These are phyloP conservation scores for Lipomyces chichibuensis DNA, from an alignment of 805 yeast genomes.

Conservation along the genomic window DNA sequence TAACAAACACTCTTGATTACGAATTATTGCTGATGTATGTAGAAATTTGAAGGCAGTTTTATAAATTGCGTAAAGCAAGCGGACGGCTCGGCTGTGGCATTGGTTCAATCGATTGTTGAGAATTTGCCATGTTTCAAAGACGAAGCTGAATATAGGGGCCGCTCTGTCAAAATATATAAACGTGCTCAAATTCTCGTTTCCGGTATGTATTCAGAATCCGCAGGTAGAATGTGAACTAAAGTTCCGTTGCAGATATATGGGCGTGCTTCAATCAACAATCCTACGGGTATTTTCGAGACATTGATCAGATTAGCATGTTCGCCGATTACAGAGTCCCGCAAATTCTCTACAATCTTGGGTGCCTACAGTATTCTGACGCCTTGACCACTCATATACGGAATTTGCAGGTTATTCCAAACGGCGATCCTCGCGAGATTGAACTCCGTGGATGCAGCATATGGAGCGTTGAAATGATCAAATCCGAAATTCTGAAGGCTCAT, in stretches of 20 bases:
- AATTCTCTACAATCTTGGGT: slow-evolving; percentile 46
- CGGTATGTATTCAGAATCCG: slow-evolving; percentile 7
- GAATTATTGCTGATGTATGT: not conserved
- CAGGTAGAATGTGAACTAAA: not conserved
- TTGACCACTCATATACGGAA: slow-evolving; percentile 37
- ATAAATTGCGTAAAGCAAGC: slow-evolving; percentile 39
- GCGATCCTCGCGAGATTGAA: slow-evolving; percentile 47
- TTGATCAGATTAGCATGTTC: slow-evolving; percentile 50
- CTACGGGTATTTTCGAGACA: slow-evolving; percentile 48
- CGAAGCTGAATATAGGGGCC: slow-evolving; percentile 40
- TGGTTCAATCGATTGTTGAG: slow-evolving; percentile 42
- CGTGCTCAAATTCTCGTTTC: slow-evolving; percentile 50
- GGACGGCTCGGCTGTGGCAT: slow-evolving; percentile 42
- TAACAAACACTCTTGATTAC: not conserved
- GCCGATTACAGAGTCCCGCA: slow-evolving; percentile 55
- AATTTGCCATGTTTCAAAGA: slow-evolving; percentile 46
- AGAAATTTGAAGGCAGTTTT: slow-evolving; percentile 36
- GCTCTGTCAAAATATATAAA: slow-evolving; percentile 44
- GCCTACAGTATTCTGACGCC: slow-evolving; percentile 43
- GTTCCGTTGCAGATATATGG: slow-evolving; percentile 47
- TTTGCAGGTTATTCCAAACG: slow-evolving; percentile 39
- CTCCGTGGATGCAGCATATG: slow-evolving; percentile 50
- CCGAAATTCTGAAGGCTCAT: slow-evolving; percentile 36
- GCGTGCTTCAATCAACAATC: slow-evolving; percentile 48
- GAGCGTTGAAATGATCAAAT: slow-evolving; percentile 47